Evolutionary conservation across 2,329 filamentous ascomycete species (phyloP), one percentile per base, ranked within the genome.

Genomic region (Didymella lethalis): DNA sequence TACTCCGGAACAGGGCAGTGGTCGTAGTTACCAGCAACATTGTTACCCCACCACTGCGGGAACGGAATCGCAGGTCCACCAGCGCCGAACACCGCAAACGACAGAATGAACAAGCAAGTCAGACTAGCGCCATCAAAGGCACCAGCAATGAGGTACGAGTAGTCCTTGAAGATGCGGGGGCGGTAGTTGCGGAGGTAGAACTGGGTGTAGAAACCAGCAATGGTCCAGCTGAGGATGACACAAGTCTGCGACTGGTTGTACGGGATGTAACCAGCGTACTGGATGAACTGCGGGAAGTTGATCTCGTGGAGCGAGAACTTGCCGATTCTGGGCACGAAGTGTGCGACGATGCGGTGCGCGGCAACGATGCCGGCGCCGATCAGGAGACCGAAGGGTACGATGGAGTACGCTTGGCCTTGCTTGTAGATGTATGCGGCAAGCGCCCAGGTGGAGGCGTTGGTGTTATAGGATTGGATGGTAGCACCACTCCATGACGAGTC

Each of bases 81-180:
- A 8, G 60, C 62, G 11, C 62, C 62, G 44, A 64, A 64, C 1
- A 64, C 62, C 1, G 60, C 62, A 41, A 64, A 63, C 2, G 60
- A 61, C 45, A 64, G 28, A 7, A 64, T 64, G 25, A 64, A 64
- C 51, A 64, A 43, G 28, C 60, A 63, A 0, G 60, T 63, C 3
- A 63, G 41, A 52, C 60, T 63, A 2, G 60, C 62, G 31, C 60
- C 62, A 36, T 64, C 62, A 16, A 64, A 64, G 1, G 60, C 62
- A 28, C 62, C 60, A 45, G 60, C 51, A 14, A 64, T 61, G 3
- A 64, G 48, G 54, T 64, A 64, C 11, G 60, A 61, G 54, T 64
- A 64, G 51, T 64, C 54, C 48, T 55, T 64, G 59, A 64, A 64
- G 53, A 64, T 64, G 47, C 62, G 59, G 3, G 62, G 62, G 10